Evolutionary conservation across 1,284 basidiomycete species (phyloP).

Genomic region (Microbotryum lychnidis-dioicae): DNA sequence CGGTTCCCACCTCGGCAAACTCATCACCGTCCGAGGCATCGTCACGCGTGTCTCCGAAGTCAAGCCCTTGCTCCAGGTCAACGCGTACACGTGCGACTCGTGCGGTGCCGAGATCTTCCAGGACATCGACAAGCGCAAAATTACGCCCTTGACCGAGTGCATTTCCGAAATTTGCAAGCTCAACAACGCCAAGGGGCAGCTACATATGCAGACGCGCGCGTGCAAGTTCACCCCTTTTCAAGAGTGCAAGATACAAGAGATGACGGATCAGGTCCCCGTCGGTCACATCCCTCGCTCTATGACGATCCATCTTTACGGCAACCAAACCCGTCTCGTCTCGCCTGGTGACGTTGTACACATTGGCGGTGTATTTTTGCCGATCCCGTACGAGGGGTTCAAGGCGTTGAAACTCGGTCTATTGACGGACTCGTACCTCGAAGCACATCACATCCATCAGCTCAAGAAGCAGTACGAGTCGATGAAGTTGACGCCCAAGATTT

Average conservation of each 20-base stretch:
- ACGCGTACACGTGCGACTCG: conserved; percentile 96
- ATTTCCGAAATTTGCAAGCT: conserved; percentile 72
- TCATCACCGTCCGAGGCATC: conserved; percentile 94
- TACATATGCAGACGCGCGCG: conserved; percentile 97
- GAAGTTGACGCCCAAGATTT: conserved; percentile 81
- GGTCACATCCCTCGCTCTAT: conserved; percentile 98
- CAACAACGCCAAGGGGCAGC: conserved; percentile 78
- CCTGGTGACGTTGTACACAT: conserved; percentile 94
- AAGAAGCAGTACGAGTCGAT: conserved; percentile 97
- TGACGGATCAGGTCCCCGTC: conserved; percentile 99
- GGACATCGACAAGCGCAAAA: conserved; percentile 88
- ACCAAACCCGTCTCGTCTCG: conserved; percentile 80
- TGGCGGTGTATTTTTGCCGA: conserved; percentile 80
- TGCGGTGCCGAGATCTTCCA: conserved; percentile 99
- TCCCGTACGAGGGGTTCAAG: conserved; percentile 79
- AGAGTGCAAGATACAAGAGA: conserved; percentile 97
- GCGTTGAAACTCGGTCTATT: conserved; percentile 87
- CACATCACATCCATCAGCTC: conserved; percentile 81
- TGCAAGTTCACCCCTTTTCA: conserved; percentile 97
- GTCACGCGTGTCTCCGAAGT: conserved; percentile 98
- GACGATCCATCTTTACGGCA: conserved; percentile 89
- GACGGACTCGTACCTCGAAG: conserved; percentile 95
- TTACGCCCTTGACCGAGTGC: conserved; percentile 81
- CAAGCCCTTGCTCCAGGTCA: conserved; percentile 92
- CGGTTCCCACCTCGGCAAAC: conserved; percentile 72